Base-by-base conservation (phyloP, 257 asterid genomes). In the Lycium barbarum region DNA sequence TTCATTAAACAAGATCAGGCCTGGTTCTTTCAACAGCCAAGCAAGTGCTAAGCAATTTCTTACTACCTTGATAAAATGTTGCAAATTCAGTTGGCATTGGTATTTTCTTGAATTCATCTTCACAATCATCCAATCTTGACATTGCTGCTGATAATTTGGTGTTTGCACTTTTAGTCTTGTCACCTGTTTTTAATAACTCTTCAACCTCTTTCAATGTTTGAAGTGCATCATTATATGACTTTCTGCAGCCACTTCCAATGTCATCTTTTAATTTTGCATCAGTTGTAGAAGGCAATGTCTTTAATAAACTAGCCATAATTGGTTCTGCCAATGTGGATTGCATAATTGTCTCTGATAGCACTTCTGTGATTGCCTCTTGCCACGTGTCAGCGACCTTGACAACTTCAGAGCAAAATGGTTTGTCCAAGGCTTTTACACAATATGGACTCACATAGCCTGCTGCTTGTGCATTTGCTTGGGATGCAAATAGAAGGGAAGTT, bases 1-100 rank as follows among this genome's bases (percentile, higher is more conserved):
- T 51, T 22, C 4, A 49, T 12, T 12, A 26, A 51, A 49, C 10
- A 12, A 22, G 10, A 76, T 76, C 63, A 81, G 84, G 84, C 76
- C 73, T 43, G 62, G 84, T 82, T 35, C 74, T 82, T 58, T 82
- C 84, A 65, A 82, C 84, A 63, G 84, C 84, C 45, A 82, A 82
- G 2, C 79, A 63, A 82, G 84, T 82, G 65, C 84, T 82, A 82
- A 82, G 57, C 5, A 82, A 67, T 67, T 82, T 82, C 40, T 49
- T 22, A 47, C 70, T 63, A 20, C 72, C 59, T 7, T 61, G 1
- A 47, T 63, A 61, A 8, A 49, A 82, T 1, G 58, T 45, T 14
- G 43, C n/a, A 49, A 82, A 82, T 22, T 61, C 76, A 63, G 13
- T 11, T 63, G 84, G 84, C 47, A 82, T 67, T n/a, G 33, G 17